Percentiles rank a stretch among this genome's conserved stretches.
Conservation (phyloP, 176 grass and related monocot genomes). For the Aegilops tauschii region DNA sequence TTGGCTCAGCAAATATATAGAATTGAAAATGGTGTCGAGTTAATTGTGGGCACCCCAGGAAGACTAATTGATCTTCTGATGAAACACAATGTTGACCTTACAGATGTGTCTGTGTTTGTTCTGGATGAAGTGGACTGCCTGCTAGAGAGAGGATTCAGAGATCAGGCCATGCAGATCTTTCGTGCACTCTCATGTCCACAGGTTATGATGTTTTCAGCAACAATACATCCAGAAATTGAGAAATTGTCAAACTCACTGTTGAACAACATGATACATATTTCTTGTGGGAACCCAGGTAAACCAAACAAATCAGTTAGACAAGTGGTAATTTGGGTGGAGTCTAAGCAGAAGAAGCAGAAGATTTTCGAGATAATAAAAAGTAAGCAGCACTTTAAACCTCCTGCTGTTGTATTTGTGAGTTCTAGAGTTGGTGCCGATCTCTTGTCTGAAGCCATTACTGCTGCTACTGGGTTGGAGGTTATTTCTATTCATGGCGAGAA, state of each 20-base stretch:
- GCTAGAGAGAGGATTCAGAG: constrained; percentile 72
- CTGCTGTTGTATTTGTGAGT: constrained; percentile 83
- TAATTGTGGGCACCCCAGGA: constrained; percentile 90
- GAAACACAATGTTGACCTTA: constrained; percentile 67
- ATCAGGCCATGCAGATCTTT: constrained; percentile 82
- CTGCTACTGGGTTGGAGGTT: constrained; percentile 62
- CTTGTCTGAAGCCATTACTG: constrained; percentile 80
- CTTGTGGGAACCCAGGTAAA: constrained; percentile 57
- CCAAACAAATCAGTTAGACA: constrained; percentile 83
- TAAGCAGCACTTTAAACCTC: constrained; percentile 78
- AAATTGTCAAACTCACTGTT: constrained; percentile 58
- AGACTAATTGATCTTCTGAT: constrained; percentile 86
- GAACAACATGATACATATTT: constrained; percentile 63
- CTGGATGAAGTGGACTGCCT: constrained; percentile 90
- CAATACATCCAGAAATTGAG: constrained; percentile 66
- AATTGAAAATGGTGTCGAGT: constrained; percentile 72
- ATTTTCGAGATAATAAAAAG: constrained; percentile 89
- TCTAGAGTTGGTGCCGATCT: constrained; percentile 77
- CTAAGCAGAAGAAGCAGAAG: constrained; percentile 92
- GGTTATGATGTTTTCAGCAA: constrained; percentile 88
- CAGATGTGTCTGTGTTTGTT: constrained; percentile 67
- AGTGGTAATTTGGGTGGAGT: constrained; percentile 88
- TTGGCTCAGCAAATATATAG: constrained; percentile 79
- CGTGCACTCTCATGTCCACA: constrained; percentile 70
- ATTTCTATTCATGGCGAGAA: constrained; percentile 96